Percentiles rank a stretch among this genome's conserved stretches.
Conservation (phyloP, 805 yeast species). For the Wickerhamiella galacta region DNA sequence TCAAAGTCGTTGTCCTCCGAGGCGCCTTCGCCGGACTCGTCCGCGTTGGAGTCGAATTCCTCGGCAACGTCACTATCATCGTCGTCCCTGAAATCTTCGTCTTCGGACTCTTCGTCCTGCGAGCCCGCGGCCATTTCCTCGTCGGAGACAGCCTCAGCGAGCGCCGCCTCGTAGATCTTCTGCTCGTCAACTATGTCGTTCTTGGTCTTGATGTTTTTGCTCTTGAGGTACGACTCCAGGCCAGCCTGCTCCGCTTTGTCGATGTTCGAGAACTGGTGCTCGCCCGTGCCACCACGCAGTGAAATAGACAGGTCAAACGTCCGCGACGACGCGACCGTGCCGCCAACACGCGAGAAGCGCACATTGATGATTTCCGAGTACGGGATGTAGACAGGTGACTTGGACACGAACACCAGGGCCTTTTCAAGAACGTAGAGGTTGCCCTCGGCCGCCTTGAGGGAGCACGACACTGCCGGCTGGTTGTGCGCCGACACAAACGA, state of each 20-base stretch:
- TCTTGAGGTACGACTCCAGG: slow-evolving; percentile 57
- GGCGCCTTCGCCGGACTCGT: slow-evolving; percentile 17
- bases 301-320: slow-evolving; percentile 83
- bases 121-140: slow-evolving; percentile 39
- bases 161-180: slow-evolving; percentile 58
- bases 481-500: slow-evolving; percentile 57
- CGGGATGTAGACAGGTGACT: slow-evolving; percentile 86
- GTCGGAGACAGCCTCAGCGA: slow-evolving; percentile 37
- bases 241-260: slow-evolving; percentile 75
- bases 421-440: slow-evolving; percentile 84
- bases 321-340: slow-evolving; percentile 56
- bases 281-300: slow-evolving; percentile 44
- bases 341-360: slow-evolving; percentile 78
- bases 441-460: slow-evolving; percentile 91
- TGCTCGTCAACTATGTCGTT: slow-evolving; percentile 85
- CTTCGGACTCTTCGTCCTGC: slow-evolving; percentile 40
- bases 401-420: slow-evolving; percentile 77
- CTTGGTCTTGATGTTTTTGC: slow-evolving; percentile 63
- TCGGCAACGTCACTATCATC: slow-evolving; percentile 64
- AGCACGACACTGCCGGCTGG: slow-evolving; percentile 79
- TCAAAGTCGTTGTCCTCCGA: slow-evolving; percentile 13
- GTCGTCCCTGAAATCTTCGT: slow-evolving; percentile 64
- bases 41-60: slow-evolving; percentile 62
- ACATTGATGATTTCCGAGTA: slow-evolving; percentile 62
- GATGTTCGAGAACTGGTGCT: slow-evolving; percentile 77